phyloP scores from a whole-genome alignment of 1,284 basidiomycete species.

The Trichosporon ovoides region DNA sequence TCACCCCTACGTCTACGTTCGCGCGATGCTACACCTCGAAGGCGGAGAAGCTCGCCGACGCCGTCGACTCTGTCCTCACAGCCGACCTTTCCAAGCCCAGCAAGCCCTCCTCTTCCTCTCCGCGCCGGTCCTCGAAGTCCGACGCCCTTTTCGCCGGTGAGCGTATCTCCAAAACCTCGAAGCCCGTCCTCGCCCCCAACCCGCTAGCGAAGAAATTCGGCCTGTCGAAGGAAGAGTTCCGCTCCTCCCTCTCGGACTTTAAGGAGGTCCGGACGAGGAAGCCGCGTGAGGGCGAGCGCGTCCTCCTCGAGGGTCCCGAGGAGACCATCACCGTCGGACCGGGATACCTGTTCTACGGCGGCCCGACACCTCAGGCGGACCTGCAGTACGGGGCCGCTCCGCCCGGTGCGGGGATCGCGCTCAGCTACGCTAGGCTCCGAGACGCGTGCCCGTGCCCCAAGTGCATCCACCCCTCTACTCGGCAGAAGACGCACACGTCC shows the following conservation, averaged over 20 bases:
- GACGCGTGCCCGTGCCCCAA: slow-evolving; percentile 57
- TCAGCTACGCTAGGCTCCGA: slow-evolving; percentile 52
- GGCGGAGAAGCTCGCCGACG: neutral
- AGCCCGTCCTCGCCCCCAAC: neutral
- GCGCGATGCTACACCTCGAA: neutral
- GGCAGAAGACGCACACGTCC: slow-evolving; percentile 66
- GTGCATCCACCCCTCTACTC: slow-evolving; percentile 66
- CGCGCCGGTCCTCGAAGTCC: too few species aligned
- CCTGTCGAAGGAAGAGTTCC: neutral
- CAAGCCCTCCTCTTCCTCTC: too few species aligned
- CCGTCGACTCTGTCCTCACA: neutral
- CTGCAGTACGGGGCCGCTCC: neutral
- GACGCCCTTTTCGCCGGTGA: too few species aligned
- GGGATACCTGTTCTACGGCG: slow-evolving; percentile 13
- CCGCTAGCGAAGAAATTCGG: neutral
- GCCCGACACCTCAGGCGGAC: slow-evolving; percentile 12
- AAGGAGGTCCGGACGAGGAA: too few species aligned
- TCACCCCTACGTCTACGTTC: neutral
- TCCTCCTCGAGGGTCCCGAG: slow-evolving; percentile 4
- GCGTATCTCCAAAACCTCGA: neutral
- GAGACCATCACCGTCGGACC: slow-evolving; percentile 11
- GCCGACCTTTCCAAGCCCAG: neutral
- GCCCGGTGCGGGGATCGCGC: neutral
- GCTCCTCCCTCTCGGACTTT: too few species aligned
- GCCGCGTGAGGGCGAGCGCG: neutral